Evolutionary conservation across 495 filamentous ascomycete species (phyloP).

Genomic region (Evansstolkia leycettana): DNA sequence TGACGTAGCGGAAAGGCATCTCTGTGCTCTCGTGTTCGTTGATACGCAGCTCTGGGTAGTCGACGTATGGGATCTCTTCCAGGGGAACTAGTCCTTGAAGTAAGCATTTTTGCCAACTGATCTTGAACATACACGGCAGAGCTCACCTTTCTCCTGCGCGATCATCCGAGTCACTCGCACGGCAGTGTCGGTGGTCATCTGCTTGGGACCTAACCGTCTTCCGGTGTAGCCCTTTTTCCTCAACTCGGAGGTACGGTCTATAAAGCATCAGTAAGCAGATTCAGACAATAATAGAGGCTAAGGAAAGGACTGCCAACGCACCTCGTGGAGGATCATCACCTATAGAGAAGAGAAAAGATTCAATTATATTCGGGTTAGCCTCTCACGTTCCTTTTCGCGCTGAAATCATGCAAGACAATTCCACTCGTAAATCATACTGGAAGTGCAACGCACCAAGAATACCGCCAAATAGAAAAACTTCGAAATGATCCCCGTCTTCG

Average conservation of each 20-base stretch:
- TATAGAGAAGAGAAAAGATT: slow-evolving; percentile 24
- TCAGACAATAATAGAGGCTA: not conserved
- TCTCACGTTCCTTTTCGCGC: too few species aligned
- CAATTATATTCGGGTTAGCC: too few species aligned
- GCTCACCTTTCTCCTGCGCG: slow-evolving; percentile 58
- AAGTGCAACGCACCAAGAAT: slow-evolving; percentile 89
- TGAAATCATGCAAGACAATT: too few species aligned
- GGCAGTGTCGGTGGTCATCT: slow-evolving; percentile 98
- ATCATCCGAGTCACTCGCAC: slow-evolving; percentile 87
- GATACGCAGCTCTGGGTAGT: slow-evolving; percentile 79
- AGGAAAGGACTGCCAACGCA: slow-evolving; percentile 26
- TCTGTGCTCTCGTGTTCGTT: slow-evolving; percentile 85
- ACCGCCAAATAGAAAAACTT: slow-evolving; percentile 89
- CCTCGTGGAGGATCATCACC: slow-evolving; percentile 93
- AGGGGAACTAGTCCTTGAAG: slow-evolving; percentile 44
- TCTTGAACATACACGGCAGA: too few species aligned
- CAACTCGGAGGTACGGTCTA: slow-evolving; percentile 87
- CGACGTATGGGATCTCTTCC: slow-evolving; percentile 64
- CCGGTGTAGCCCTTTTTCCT: slow-evolving; percentile 86
- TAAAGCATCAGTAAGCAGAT: slow-evolving; percentile 1
- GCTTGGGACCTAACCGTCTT: slow-evolving; percentile 76
- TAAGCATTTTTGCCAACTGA: not conserved
- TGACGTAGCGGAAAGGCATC: slow-evolving; percentile 97
- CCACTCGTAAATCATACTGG: too few species aligned
- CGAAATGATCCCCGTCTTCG: slow-evolving; percentile 69